Evolutionary conservation across 345 rosid genomes (phyloP).

Genomic region (Lenwebbia sp.): DNA sequence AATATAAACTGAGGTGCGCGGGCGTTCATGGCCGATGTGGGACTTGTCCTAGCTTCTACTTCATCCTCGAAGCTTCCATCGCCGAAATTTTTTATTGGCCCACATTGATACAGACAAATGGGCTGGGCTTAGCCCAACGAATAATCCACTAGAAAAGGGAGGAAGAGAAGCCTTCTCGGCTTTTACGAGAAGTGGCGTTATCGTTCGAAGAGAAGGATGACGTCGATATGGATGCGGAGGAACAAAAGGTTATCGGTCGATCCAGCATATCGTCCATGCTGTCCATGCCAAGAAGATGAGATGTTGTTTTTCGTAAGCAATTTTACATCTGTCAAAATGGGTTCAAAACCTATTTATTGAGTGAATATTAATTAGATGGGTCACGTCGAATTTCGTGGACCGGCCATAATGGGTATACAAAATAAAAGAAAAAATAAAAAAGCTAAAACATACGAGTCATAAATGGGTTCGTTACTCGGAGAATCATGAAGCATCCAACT

Average conservation of each 20-base stretch:
- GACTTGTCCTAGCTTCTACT: not conserved
- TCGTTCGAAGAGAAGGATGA: not conserved
- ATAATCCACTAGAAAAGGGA: not conserved
- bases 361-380: too few relatives aligned
- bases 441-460: too few relatives aligned
- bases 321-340: too few relatives aligned
- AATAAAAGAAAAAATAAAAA: too few relatives aligned
- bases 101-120: not conserved
- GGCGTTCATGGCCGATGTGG: not conserved
- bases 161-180: not conserved
- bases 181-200: not conserved
- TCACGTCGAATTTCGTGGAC: too few relatives aligned
- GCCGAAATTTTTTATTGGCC: not conserved
- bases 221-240: not conserved
- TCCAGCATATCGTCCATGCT: not conserved
- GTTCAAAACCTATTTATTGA: too few relatives aligned
- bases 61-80: accelerated
- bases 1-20: not conserved
- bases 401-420: too few relatives aligned
- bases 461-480: slow-evolving; percentile 6
- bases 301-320: not conserved
- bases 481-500: slow-evolving; percentile 56
- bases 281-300: not conserved
- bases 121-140: not conserved
- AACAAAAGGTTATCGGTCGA: not conserved